A percentile compares a stretch with the other conserved stretches of the same genome.
phyloP scores from a whole-genome alignment of 225 moss, liverwort and hornwort genomes.

The Ulota crispa region DNA sequence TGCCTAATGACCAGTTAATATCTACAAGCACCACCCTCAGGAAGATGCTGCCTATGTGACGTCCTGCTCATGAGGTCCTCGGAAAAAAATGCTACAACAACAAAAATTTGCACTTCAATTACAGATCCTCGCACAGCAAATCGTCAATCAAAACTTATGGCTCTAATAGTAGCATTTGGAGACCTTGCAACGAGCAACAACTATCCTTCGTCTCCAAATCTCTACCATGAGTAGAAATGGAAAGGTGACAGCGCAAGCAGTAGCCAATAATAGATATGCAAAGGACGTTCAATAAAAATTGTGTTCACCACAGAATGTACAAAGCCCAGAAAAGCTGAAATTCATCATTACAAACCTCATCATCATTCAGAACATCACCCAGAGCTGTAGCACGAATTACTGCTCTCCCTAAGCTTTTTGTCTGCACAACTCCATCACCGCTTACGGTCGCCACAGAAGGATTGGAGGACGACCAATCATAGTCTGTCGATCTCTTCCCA shows the following conservation, averaged over 20 bases:
- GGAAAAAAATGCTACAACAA: background rate
- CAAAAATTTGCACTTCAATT: background rate
- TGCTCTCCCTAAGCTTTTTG: constrained; percentile 76
- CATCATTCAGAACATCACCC: constrained; percentile 74
- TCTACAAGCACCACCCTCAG: constrained; percentile 19
- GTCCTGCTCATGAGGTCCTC: background rate
- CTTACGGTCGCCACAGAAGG: constrained; percentile 67
- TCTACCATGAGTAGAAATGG: background rate
- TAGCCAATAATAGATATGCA: background rate
- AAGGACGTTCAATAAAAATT: too few relatives aligned
- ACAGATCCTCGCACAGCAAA: background rate
- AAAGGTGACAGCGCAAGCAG: background rate
- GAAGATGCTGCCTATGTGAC: background rate
- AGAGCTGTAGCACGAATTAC: constrained; percentile 69
- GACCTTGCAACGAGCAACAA: constrained; percentile 16
- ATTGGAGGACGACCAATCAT: constrained; percentile 82
- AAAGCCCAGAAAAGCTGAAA: background rate
- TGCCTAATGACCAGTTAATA: constrained; percentile 14
- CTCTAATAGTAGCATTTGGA: background rate
- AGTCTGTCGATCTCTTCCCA: constrained; percentile 63
- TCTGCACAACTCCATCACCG: constrained; percentile 67
- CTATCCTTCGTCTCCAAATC: background rate
- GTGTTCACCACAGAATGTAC: background rate
- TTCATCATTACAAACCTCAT: constrained; percentile 57
- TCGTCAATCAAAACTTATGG: constrained; percentile 3